Evolutionary conservation across 1,284 basidiomycete species (phyloP), one percentile per base, ranked within the genome.

Genomic region (Trichosporon coremiiforme): DNA sequence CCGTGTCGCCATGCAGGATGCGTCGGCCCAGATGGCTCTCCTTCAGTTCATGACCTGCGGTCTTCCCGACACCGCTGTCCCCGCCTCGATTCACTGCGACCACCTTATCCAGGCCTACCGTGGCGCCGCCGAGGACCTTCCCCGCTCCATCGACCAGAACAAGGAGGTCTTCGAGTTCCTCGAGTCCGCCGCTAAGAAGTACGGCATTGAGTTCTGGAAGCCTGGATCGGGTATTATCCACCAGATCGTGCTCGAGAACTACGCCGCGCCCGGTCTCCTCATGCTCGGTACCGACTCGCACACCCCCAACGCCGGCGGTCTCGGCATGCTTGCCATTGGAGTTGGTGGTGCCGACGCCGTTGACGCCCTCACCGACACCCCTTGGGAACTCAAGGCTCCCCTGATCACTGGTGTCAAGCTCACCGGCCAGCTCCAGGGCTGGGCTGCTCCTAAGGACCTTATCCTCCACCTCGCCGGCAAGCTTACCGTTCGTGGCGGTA

Each of bases 11-110:
- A 98, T 99, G 94, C 97, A 99, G 83, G 95, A 98, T 84, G 97
- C 97, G 60, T 98, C 95, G 64, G 97, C 97, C 65, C 97, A 99
- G 91, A 87, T 88, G 87, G 87, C 86, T n/a, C 91, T 97, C 70
- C 85, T 99, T 71, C 97, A 99, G 85, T 99, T 99, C 85, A 98
- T 98, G 93, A 98, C 96, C 70, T 96, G 95, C 68, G 94, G 94
- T 64, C 89, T 98, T 66, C 85, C 89, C 50, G 87, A 87, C 73
- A 93, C 91, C 76, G 92, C 94, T 38, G 96, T 99, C 8, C 87
- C 88, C 87, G 92, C 85, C 88, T 98, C 83, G 17, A 87, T 89
- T 68, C 97, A 99, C 84, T 99, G 97, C 80, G 97, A 99, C 82
- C 97, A 99, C 85, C 87, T 98, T 60, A 97, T 95, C 70, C 93